phyloP scores from a whole-genome alignment of 176 grass and related monocot species.

The Phragmites australis region DNA sequence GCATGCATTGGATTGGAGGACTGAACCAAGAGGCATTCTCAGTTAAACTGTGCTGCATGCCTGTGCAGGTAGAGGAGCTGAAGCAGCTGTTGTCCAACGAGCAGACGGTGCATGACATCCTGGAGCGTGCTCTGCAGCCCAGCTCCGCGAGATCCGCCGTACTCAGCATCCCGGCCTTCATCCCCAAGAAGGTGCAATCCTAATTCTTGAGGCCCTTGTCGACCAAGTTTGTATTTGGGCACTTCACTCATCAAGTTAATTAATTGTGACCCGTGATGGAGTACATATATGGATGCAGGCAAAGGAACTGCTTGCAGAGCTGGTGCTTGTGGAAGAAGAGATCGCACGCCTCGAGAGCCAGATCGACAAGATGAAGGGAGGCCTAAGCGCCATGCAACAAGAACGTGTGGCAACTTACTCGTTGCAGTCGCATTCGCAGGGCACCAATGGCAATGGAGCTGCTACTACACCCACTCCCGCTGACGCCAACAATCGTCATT shows the following conservation, averaged over 20 bases:
- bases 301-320: slow-evolving; percentile 84
- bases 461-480: not conserved
- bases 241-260: no score
- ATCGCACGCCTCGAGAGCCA: slow-evolving; percentile 73
- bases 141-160: not conserved
- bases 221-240: no score
- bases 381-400: slow-evolving; percentile 30
- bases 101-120: slow-evolving; percentile 63
- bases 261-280: no score
- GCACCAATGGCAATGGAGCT: not conserved
- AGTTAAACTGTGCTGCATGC: no score
- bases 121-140: slow-evolving; percentile 51
- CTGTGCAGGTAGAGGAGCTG: slow-evolving; percentile 38
- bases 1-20: no score
- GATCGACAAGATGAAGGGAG: slow-evolving; percentile 56
- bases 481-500: not conserved
- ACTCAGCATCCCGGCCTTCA: slow-evolving; percentile 49
- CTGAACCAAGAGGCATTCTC: no score
- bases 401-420: no score
- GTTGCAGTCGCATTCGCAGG: not conserved
- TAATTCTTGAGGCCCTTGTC: no score
- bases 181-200: slow-evolving; percentile 47
- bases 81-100: slow-evolving; percentile 47
- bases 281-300: slow-evolving; percentile 3
- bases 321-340: slow-evolving; percentile 89